A percentile compares a stretch with the other conserved stretches of the same genome.
Evolutionary conservation across 331 rosid genomes (phyloP).

Genomic region (Rosa hybrid): DNA sequence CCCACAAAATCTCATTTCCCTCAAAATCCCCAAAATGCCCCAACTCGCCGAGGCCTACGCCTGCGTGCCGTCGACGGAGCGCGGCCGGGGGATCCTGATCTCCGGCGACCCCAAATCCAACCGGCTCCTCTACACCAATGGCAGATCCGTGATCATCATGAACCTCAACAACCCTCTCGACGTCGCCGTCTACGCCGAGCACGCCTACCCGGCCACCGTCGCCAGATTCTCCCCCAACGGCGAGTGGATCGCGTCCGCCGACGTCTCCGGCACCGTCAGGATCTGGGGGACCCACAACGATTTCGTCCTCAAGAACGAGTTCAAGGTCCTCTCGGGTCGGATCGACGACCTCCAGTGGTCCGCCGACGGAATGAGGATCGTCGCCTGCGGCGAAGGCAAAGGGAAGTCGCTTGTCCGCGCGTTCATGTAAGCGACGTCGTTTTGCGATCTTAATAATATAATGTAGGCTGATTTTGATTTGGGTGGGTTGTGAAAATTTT

Average conservation of each 20-base stretch:
- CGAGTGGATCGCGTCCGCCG: constrained; percentile 96
- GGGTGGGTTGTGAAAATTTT: neutral
- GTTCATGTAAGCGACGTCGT: constrained; percentile 55
- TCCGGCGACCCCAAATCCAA: constrained; percentile 81
- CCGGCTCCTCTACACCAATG: constrained; percentile 69
- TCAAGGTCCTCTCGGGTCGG: constrained; percentile 78
- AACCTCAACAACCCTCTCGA: constrained; percentile 76
- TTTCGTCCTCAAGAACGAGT: constrained; percentile 89
- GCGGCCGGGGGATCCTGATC: constrained; percentile 92
- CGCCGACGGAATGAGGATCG: constrained; percentile 86
- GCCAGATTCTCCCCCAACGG: constrained; percentile 90
- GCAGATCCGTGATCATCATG: constrained; percentile 78
- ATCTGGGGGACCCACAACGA: constrained; percentile 87
- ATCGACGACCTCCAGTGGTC: constrained; percentile 99
- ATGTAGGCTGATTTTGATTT: neutral
- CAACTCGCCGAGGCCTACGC: constrained; percentile 75
- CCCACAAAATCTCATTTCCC: neutral
- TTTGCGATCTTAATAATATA: too few relatives aligned
- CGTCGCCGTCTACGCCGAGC: constrained; percentile 82
- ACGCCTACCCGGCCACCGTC: constrained; percentile 81
- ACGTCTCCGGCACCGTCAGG: constrained; percentile 79
- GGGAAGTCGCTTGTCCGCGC: constrained; percentile 90
- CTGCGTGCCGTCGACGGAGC: constrained; percentile 77
- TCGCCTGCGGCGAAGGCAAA: constrained; percentile 87
- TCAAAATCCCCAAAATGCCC: constrained; percentile 27